Evolutionary conservation across 2,329 filamentous ascomycete genomes (phyloP), one percentile per base, ranked within the genome.

Genomic region (Colletotrichum nymphaeae): DNA sequence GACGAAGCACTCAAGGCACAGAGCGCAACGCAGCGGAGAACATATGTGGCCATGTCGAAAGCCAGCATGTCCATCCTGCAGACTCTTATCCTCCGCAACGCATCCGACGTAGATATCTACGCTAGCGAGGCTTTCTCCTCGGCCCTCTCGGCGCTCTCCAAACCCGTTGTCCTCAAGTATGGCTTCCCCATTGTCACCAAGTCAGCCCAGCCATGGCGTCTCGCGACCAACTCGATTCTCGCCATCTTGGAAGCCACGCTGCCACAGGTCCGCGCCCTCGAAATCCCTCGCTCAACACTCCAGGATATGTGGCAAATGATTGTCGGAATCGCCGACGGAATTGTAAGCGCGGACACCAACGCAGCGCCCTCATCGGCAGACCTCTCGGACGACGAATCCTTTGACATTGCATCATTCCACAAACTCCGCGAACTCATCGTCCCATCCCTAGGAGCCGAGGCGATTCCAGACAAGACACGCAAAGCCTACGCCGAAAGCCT

Each of bases 1-100:
- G 78, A 82, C 35, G 82, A 79, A 16, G 79, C 75, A 73, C 77
- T 75, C 49, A 78, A 77, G 8, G 68, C 83, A 75, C 76, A 77
- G 14, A 53, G 68, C 81, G 80, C 76, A 80, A 76, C 42, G n/a
- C 74, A 77, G 63, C 91, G 91, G 69, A 93, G 94, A 7, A 97
- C 95, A 0, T 98, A 95, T 79, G 91, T 99, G 68, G 96, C 97
- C 42, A 90, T 98, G 79, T 95, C 95, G 1, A 97, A 97, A 81
- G 90, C 90, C 24, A 91, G 93, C 72, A 97, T 98, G 88, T 85
- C 88, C 2, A 89, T 95, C 58, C 82, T 97, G 2, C 87, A 93
- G 75, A 84, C 83, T 0, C 83, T 94, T 2, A 85, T 93, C 4
- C 82, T 90, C 4, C 83, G 86, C 19, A 91, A 94, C 75, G 88